Conservation (phyloP, 768 basidiomycete species). For the Gloeopeniophorella convolvens region DNA sequence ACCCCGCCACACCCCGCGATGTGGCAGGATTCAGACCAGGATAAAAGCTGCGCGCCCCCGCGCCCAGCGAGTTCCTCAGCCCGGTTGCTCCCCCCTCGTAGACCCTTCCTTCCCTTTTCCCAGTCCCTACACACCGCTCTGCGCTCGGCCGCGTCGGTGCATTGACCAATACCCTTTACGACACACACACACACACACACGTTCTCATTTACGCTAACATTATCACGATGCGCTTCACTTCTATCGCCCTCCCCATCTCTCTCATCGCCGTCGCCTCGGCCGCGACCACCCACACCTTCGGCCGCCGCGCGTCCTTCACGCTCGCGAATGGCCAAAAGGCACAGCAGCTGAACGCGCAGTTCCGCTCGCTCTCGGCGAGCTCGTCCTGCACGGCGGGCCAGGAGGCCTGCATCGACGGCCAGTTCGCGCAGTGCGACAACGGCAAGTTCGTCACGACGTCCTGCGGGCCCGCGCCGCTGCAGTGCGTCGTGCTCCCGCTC, state of each 20-base stretch:
- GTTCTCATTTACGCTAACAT: no score
- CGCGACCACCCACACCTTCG: not conserved
- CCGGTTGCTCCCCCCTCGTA: not conserved
- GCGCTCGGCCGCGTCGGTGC: constrained; percentile 13
- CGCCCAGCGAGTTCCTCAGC: not conserved
- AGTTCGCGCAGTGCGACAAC: constrained; percentile 22
- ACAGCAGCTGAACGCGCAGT: constrained; percentile 23
- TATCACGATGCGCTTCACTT: constrained; percentile 10
- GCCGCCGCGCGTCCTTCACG: constrained; percentile 20
- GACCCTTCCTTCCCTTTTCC: not conserved
- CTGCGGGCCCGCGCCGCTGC: constrained; percentile 13
- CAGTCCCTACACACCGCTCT: not conserved
- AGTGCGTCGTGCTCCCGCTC: constrained; percentile 27
- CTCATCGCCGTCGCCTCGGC: constrained; percentile 10
- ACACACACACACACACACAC: not conserved
- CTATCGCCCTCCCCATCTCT: constrained; percentile 1
- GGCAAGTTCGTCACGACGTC: constrained; percentile 17
- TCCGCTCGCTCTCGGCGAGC: constrained; percentile 21
- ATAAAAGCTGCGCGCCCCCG: not conserved
- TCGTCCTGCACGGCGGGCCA: constrained; percentile 32
- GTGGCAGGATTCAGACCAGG: no score
- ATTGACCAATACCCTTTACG: not conserved
- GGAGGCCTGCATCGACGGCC: constrained; percentile 13
- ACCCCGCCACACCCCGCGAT: no score
- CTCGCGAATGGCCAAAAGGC: constrained; percentile 23